Base-by-base conservation (phyloP, 371 early-diverging fungal species). In the Parasitella parasitica region DNA sequence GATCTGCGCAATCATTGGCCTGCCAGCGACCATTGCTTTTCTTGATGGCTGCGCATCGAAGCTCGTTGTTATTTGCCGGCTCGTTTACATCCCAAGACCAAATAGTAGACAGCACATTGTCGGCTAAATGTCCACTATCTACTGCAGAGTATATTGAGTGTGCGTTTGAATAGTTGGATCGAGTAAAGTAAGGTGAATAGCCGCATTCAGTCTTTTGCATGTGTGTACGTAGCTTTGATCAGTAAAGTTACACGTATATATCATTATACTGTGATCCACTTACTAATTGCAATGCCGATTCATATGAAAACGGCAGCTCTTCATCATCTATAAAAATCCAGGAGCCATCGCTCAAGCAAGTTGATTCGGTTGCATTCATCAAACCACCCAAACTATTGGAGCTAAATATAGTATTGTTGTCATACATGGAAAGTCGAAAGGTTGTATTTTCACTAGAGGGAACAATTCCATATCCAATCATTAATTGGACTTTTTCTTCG, bases 41-140 rank as follows among this genome's bases (percentile, higher is more conserved):
- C 32, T 67, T 65, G 16, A 71, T 59, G 28, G 60, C 63, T 3
- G 76, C 72, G 46, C 75, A 78, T 7, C 59, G 58, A 11, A 56
- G 55, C 22, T 50, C 53, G 6, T 37, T 56, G 6, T 26, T 57
- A 13, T 27, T 48, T 11, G 50, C 11, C 2, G 80, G 80, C 6
- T 79, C 65, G n/a, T 61, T 53, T 0, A 71, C 35, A 49, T 79
- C 80, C 80, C 80, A 79, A 2, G 80, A 71, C 80, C 80, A 79
- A 16, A 78, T 67, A 1, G 76, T 73, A 0, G 67, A 66, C 12
- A 76, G 22, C 1, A 78, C 37, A 59, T 71, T 69, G 34, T 73
- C 71, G 3, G 67, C 56, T 13, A 71, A 36, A 35, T 64, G 61
- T 0, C 43, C 35, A 15, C 61, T 61, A 22, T 66, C 68, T 5